Base-by-base conservation (phyloP, 371 early-diverging fungal species). In the Apophysomyces elegans region DNA sequence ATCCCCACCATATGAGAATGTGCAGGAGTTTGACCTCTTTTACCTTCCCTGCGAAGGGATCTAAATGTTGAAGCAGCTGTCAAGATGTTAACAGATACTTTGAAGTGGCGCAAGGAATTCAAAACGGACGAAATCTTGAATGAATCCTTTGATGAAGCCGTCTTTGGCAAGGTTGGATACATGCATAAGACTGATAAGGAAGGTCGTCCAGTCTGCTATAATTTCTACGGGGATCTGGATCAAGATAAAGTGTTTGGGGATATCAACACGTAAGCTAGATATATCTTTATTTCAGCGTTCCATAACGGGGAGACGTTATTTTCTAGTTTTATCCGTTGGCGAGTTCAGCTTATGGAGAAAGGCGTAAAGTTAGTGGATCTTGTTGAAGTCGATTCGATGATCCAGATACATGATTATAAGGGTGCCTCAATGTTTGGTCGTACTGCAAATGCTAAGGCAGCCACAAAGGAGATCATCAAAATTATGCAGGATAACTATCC, bases 401-500 rank as follows among this genome's bases (percentile, higher is more conserved):
- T 88, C 35, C 84, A 84, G 67, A 81, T 88, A n/a, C 88, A 87
- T 61, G 88, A 88, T 65, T 88, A 88, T 58, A 76, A 79, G 14
- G 86, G 80, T 32, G 86, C 79, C 6, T 76, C 84, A 0, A 67
- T 81, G 61, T 76, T 83, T 57, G 74, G 85, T 58, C 81, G 82
- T 56, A 81, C 84, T 56, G 75, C 81, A 26, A 78, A 75, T 41
- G 72, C 86, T 5, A 80, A 86, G 32, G 70, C 74, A 37, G 87
- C 86, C 1, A 86, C 86, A 13, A 84, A 79, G 61, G 73, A 68
- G 26, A 69, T 83, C 11, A 83, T 86, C 18, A 77, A 85, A 64
- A 59, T 87, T 50, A 75, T 88, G 83, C 84, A 85, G 38, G 88
- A 87, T 59, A 87, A 87, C 54, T 88, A 88, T 58, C 88, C 88